Base-by-base conservation (phyloP, 2,329 filamentous ascomycete genomes). In the Periconia digitata region DNA sequence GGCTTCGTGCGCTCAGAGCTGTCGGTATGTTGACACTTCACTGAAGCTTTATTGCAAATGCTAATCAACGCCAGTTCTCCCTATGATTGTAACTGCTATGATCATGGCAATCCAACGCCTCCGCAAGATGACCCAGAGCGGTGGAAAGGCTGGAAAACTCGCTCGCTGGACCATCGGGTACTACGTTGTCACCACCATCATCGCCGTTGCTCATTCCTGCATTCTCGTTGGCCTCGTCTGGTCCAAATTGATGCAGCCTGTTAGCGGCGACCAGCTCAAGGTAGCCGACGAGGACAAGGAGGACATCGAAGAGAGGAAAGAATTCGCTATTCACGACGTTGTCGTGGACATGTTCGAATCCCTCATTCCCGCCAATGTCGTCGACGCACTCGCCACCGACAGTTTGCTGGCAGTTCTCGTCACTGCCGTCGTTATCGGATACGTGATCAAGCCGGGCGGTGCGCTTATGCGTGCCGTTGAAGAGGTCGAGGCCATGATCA, bases 81-180 rank as follows among this genome's bases (percentile, higher is more conserved):
- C 78, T 2, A 62, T 81, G 45, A 81, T 81, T 36, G 67, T 80
- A 21, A 74, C 72, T 7, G 77, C 79, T 20, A 80, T 81, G 70
- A 74, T 81, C 40, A 68, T 80, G 16, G 76, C 78, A 5, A 67
- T 81, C 6, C 76, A 77, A 40, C 70, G 72, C n/a, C 69, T 81
- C 7, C 72, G 75, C 16, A 71, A 67, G 6, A 77, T 81, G 72
- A 65, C 74, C 10, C 59, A 71, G 8, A 72, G 74, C 12, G 77
- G 73, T 6, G 71, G 59, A n/a, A 56, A 59, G 42, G 77, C 74
- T 5, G 71, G 59, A 16, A 56, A 59, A 43, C 71, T 81, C 0
- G 79, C 77, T n/a, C 63, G 60, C 21, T 79, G 73, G 74, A 78
- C 77, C 0, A 69, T 81, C 17, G 69, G 71, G 15, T 80, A 78